Evolutionary conservation across 352 stramenopile species (phyloP), one percentile per base, ranked within the genome.

Genomic region (Plasmopara muralis): DNA sequence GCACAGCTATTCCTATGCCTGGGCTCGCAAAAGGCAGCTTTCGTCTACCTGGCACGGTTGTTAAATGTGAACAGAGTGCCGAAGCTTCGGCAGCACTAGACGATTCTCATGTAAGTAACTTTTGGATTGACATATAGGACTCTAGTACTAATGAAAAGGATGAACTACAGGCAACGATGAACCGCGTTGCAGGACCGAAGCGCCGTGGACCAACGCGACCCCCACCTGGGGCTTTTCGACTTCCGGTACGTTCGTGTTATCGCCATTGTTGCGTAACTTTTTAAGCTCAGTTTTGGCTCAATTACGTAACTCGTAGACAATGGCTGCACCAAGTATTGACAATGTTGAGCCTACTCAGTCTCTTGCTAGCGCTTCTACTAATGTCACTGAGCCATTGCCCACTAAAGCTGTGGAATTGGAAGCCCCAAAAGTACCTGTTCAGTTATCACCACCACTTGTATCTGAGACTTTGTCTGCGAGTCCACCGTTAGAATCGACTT

Each of bases 1-100:
- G 79, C 0, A 79, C 77, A 4, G 83, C 78, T 6, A 83, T 93
- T 54, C 83, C 83, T 0, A 93, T 93, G 83, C 80, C 83, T 13
- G 83, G 83, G 8, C 57, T 93, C 10, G 72, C 79, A 9, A 89
- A 89, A 45, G 62, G 72, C 0, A 78, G 77, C 13, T 82, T 77
- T 12, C 60, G 80, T 41, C 66, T 91, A 29, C 83, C 83, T 29
- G 78, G 83, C 20, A 87, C 89, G 77, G 66, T 66, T 10, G 18
- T 54, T 8, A 57, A 70, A 18, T 66, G 64, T 2, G 43, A 54
- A 6, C 47, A 70, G 8, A 62, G 16, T 18, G 61, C 66, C 2
- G 61, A 69, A 25, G 59, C 64, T 28, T 30, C 68, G 2, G 53
- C 66, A 37, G 50, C 58, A 18, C 46, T 76, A 2, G 74, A 88